Percentiles rank a stretch among this genome's conserved stretches.
These are phyloP conservation scores for Cladorrhinum samala DNA, from an alignment of 495 filamentous ascomycete species.

Conservation along the genomic window DNA sequence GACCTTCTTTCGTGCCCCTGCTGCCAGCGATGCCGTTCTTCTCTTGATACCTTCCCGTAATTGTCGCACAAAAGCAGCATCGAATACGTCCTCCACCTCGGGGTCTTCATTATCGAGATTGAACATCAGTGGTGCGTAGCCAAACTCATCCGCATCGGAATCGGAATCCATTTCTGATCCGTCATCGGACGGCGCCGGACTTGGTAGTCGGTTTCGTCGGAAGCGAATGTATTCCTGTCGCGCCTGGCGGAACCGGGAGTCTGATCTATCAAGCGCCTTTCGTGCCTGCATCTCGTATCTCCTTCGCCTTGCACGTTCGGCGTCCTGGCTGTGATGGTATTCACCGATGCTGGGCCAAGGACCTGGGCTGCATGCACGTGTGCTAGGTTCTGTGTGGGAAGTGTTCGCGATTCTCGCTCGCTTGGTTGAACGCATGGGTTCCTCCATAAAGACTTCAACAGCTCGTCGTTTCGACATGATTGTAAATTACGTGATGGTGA, in stretches of 20 bases:
- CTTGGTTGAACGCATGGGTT: background rate
- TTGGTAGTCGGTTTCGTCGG: background rate
- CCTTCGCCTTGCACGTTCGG: background rate
- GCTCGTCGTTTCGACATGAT: background rate
- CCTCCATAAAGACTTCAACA: background rate
- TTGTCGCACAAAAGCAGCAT: background rate
- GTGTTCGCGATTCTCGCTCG: background rate
- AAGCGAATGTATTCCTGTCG: background rate
- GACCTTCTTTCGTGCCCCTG: background rate
- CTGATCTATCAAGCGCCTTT: background rate
- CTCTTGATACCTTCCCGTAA: background rate
- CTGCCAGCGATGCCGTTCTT: background rate
- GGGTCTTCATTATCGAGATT: background rate
- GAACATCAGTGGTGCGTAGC: background rate
- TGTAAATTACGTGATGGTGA: background rate
- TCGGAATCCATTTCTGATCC: background rate
- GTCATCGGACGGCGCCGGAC: background rate
- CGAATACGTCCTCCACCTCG: background rate
- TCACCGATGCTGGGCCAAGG: background rate
- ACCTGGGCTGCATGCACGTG: background rate
- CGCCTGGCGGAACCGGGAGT: background rate
- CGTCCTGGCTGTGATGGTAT: background rate
- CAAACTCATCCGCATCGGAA: background rate
- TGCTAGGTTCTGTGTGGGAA: background rate
- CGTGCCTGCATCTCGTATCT: background rate